Conservation (phyloP, 2,329 filamentous ascomycete genomes). For the Penicillium brevicompactum region DNA sequence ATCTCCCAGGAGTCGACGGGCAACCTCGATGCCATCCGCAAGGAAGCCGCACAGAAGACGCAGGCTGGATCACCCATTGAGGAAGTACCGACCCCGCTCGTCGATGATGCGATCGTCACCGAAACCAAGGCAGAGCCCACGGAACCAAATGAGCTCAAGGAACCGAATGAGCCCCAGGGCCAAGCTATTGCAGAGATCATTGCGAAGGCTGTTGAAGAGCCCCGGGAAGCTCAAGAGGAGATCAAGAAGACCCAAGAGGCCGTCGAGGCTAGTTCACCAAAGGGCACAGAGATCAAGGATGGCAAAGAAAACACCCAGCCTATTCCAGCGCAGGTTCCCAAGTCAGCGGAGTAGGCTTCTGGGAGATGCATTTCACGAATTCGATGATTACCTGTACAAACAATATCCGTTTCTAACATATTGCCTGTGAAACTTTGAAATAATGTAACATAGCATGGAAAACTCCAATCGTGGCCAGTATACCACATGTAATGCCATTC, state of each 20-base stretch:
- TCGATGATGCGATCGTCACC: neutral
- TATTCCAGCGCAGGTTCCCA: neutral
- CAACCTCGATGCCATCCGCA: constrained; percentile 32
- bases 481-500: constrained; percentile 19
- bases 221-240: constrained; percentile 1
- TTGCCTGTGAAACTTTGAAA: neutral
- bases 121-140: constrained; percentile 5
- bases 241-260: neutral
- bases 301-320: constrained; percentile 4
- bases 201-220: constrained; percentile 2
- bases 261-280: neutral
- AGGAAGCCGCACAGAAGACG: constrained; percentile 29
- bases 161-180: constrained; percentile 6
- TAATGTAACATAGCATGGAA: neutral
- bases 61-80: constrained; percentile 26
- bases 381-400: constrained; percentile 21
- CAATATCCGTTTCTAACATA: constrained; percentile 2
- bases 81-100: constrained; percentile 16
- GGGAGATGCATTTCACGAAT: constrained; percentile 15
- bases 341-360: constrained; percentile 20
- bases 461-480: constrained; percentile 1
- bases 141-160: constrained; percentile 8
- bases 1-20: constrained; percentile 31
- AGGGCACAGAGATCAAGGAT: constrained; percentile 12
- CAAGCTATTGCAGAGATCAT: constrained; percentile 8